Evolutionary conservation across 2,329 filamentous ascomycete genomes (phyloP).

Genomic region (Pseudogymnoascus destructans): DNA sequence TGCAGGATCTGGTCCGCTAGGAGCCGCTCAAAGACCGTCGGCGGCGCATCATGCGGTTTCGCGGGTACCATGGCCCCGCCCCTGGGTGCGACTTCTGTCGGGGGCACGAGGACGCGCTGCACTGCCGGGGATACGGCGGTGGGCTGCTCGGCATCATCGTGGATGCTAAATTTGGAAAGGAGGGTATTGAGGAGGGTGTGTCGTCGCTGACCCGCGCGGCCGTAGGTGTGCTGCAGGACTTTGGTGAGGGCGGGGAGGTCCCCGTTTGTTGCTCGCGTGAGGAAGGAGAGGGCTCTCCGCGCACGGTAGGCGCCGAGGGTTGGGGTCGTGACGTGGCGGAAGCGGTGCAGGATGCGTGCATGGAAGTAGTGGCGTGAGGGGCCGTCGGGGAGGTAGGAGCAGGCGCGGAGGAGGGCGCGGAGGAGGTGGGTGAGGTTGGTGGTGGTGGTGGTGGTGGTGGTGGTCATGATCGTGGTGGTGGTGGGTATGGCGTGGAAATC

Average conservation of each 20-base stretch:
- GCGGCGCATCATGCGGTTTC: constrained; percentile 28
- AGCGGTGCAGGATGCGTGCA: constrained; percentile 33
- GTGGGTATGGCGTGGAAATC: not conserved
- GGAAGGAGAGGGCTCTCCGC: constrained; percentile 31
- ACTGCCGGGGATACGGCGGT: constrained; percentile 19
- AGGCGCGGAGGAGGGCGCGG: constrained; percentile 46
- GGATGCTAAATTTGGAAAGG: not conserved
- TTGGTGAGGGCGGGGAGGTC: constrained; percentile 33
- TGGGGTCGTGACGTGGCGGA: constrained; percentile 30
- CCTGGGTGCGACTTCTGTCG: not conserved
- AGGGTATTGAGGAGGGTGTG: constrained; percentile 29
- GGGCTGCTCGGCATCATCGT: not conserved
- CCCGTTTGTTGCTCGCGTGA: constrained; percentile 42
- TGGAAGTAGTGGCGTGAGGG: constrained; percentile 34
- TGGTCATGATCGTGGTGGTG: not conserved
- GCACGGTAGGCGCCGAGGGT: constrained; percentile 29
- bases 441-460: not conserved
- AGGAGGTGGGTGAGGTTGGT: constrained; percentile 32
- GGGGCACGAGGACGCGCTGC: constrained; percentile 37
- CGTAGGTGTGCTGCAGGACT: constrained; percentile 39
- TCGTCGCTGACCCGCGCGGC: constrained; percentile 38
- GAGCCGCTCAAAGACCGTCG: constrained; percentile 31
- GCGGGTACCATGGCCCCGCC: not conserved
- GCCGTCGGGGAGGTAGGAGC: constrained; percentile 42
- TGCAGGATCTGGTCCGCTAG: constrained; percentile 28